Evolutionary conservation across 768 basidiomycete genomes (phyloP), one percentile per base, ranked within the genome.

Genomic region (Pleurotus ostreatus): DNA sequence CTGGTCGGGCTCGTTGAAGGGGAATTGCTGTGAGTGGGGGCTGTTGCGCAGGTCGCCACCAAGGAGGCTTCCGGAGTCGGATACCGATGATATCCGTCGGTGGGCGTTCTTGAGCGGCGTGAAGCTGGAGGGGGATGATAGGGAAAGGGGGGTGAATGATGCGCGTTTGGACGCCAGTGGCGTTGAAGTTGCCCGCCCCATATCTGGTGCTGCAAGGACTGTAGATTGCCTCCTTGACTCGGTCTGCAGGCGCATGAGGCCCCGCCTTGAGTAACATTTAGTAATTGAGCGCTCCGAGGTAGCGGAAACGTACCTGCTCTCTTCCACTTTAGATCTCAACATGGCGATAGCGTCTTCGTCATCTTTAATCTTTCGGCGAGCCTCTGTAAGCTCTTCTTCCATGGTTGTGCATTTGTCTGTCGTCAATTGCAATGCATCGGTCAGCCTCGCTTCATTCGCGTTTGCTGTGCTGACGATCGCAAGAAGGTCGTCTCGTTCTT

Each of bases 241-340:
- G 7, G 84, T 83, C 66, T 94, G 92, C 7, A 94, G 77, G 15
- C 89, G 82, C 92, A 94, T 94, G 51, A 94, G 76, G 22, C 89
- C 92, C 45, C 91, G 87, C 62, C 91, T 91, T 65, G 39, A 43
- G 12, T 37, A 1, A 23, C 22, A 6, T 45, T 60, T 56, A 55
- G 57, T 9, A 59, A 40, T 46, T 25, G 39, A 34, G 30, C 37
- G 15, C 43, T 18, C 30, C 18, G 46, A 55, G 1, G 15, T n/a
- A 12, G 48, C 38, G 13, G 61, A 40, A 47, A 34, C 65, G 18
- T 62, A 89, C 90, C 91, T 80, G 77, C 89, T 91, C 69, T 93
- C 91, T 63, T 93, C 91, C 2, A 93, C 89, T 67, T 92, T 93
- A n/a, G 82, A 77, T 37, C 92, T 80, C 49, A 94, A 73, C 69